These are phyloP conservation scores for Aureobasidium leucospermi DNA, from an alignment of 2,329 filamentous ascomycete genomes.

Conservation along the genomic window DNA sequence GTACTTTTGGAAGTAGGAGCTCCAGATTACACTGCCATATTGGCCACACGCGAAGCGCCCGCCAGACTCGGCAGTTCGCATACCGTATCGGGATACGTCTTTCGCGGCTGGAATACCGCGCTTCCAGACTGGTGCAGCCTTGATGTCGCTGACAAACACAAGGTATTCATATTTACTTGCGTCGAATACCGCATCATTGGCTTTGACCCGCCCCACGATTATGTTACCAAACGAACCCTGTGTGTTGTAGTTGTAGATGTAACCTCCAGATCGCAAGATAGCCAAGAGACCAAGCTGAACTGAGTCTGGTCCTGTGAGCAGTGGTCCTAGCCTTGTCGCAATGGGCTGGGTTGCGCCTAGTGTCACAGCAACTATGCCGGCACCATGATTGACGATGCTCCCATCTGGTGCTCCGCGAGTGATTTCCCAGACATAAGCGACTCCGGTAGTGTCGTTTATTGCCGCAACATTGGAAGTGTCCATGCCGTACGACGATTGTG, in stretches of 20 bases:
- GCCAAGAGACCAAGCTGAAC: slow-evolving; percentile 1
- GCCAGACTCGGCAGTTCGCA: neutral
- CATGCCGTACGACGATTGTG: slow-evolving; percentile 11
- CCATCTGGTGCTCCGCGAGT: slow-evolving; percentile 7
- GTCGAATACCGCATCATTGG: slow-evolving; percentile 5
- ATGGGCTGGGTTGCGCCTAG: slow-evolving; percentile 11
- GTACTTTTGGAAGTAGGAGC: slow-evolving; percentile 4
- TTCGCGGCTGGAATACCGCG: neutral
- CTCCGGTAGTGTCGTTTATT: slow-evolving; percentile 8
- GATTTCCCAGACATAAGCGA: slow-evolving; percentile 14
- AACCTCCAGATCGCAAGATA: neutral
- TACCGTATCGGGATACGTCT: neutral
- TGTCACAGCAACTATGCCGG: slow-evolving; percentile 4
- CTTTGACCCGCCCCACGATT: slow-evolving; percentile 10
- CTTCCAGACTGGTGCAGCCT: neutral
- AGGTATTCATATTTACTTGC: slow-evolving; percentile 12
- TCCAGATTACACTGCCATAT: slow-evolving; percentile 12
- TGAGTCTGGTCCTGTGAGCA: neutral
- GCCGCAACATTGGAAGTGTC: slow-evolving; percentile 6
- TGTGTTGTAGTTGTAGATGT: slow-evolving; percentile 12
- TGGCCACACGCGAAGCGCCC: slow-evolving; percentile 3
- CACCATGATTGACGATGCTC: neutral
- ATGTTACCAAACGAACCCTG: slow-evolving; percentile 10
- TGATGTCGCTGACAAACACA: neutral
- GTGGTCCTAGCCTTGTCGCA: slow-evolving; percentile 2